A percentile compares a stretch with the other conserved stretches of the same genome.
These are phyloP conservation scores for Eutypa lata DNA, from an alignment of 2,329 filamentous ascomycete species.

Conservation along the genomic window DNA sequence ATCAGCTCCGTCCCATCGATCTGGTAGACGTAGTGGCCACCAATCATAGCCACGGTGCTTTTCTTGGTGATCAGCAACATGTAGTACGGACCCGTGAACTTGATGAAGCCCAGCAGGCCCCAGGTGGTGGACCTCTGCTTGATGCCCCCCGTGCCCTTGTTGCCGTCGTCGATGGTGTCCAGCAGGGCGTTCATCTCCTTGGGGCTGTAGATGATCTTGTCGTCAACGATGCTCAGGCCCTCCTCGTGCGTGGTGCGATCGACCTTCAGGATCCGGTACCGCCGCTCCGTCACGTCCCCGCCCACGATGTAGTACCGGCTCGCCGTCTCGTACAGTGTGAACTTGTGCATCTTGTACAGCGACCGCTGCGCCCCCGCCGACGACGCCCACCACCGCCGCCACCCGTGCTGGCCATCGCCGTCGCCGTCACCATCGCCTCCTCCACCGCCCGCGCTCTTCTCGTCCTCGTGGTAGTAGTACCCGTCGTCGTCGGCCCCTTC, in stretches of 20 bases:
- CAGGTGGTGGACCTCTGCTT: constrained; percentile 87
- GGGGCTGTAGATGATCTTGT: constrained; percentile 91
- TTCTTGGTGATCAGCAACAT: constrained; percentile 97
- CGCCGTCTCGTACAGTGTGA: constrained; percentile 94
- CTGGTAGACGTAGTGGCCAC: constrained; percentile 93
- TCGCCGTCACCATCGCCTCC: no score
- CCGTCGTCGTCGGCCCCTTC: constrained; percentile 17
- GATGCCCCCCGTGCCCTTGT: constrained; percentile 84
- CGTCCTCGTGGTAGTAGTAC: constrained; percentile 28
- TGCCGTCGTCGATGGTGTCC: constrained; percentile 92
- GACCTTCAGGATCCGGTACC: constrained; percentile 91
- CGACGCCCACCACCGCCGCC: constrained; percentile 5
- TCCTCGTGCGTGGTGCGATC: constrained; percentile 79
- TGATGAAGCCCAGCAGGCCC: constrained; percentile 92
- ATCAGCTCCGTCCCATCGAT: constrained; percentile 91
- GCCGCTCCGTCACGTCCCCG: constrained; percentile 82
- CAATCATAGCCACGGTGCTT: constrained; percentile 92
- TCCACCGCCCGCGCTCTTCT: constrained; percentile 12
- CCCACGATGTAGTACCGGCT: constrained; percentile 93
- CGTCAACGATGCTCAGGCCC: constrained; percentile 82
- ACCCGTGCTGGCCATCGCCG: no score
- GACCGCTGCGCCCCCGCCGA: constrained; percentile 34
- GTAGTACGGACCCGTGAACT: constrained; percentile 93
- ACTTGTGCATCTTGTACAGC: constrained; percentile 81
- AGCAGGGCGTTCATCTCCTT: constrained; percentile 91